A percentile compares a stretch with the other conserved stretches of the same genome.
Evolutionary conservation across 2,329 filamentous ascomycete genomes (phyloP).

Genomic region (Acrocalymma vagum): DNA sequence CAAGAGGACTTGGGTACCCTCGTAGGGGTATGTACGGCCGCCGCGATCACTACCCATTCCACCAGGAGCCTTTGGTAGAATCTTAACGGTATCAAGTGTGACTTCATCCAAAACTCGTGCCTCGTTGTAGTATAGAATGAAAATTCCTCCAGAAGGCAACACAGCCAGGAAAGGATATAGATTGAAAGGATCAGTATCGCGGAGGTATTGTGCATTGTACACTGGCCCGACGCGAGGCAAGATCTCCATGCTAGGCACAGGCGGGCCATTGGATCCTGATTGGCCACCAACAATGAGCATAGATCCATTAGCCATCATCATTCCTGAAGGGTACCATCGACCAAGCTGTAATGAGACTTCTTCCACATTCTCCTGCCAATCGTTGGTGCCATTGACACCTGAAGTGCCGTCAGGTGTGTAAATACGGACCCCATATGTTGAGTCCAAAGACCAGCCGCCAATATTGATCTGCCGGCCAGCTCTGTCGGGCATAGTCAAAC

Average conservation of each 20-base stretch:
- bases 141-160: slow-evolving; percentile 69
- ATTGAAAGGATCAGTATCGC: slow-evolving; percentile 71
- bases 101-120: slow-evolving; percentile 70
- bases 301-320: slow-evolving; percentile 72
- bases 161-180: slow-evolving; percentile 72
- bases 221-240: slow-evolving; percentile 64
- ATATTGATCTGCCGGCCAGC: slow-evolving; percentile 71
- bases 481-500: slow-evolving; percentile 70
- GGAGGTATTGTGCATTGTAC: slow-evolving; percentile 68
- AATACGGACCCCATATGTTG: slow-evolving; percentile 69
- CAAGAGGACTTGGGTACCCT: slow-evolving; percentile 69
- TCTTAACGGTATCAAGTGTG: slow-evolving; percentile 64
- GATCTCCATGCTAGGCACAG: slow-evolving; percentile 70
- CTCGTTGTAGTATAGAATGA: slow-evolving; percentile 72
- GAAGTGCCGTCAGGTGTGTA: slow-evolving; percentile 68
- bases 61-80: slow-evolving; percentile 69
- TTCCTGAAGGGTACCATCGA: slow-evolving; percentile 71
- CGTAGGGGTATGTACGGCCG: slow-evolving; percentile 72
- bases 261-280: slow-evolving; percentile 67
- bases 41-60: slow-evolving; percentile 66
- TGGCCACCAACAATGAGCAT: slow-evolving; percentile 71
- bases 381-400: slow-evolving; percentile 66
- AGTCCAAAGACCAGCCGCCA: slow-evolving; percentile 71
- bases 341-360: slow-evolving; percentile 65
- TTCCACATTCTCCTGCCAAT: slow-evolving; percentile 70